These are phyloP conservation scores for Metarhizium robertsii DNA, from an alignment of 2,329 filamentous ascomycete species.

Conservation along the genomic window DNA sequence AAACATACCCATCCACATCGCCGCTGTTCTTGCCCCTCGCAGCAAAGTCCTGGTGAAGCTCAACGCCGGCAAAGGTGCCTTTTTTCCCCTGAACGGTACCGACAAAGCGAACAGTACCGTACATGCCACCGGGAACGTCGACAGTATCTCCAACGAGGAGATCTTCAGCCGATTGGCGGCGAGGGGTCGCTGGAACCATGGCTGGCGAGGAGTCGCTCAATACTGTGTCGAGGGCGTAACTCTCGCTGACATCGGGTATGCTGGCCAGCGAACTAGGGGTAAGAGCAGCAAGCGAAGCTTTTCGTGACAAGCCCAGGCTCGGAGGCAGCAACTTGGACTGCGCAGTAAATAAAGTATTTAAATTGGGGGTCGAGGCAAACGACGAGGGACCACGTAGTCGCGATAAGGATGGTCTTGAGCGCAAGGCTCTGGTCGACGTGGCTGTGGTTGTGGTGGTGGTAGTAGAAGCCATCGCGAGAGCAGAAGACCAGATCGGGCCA, in stretches of 20 bases:
- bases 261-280: conserved; percentile 53
- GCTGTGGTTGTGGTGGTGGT: conserved; percentile 10
- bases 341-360: conserved; percentile 40
- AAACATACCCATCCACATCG: conserved; percentile 79
- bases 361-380: conserved; percentile 50
- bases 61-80: conserved; percentile 85
- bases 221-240: conserved; percentile 50
- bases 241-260: conserved; percentile 58
- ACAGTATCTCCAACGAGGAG: conserved; percentile 74
- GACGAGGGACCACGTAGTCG: conserved; percentile 35
- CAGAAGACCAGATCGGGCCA: conserved; percentile 5
- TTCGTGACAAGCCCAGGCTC: conserved; percentile 52
- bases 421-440: conserved; percentile 10
- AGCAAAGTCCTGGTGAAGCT: conserved; percentile 74
- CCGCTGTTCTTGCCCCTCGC: conserved; percentile 87
- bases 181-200: conserved; percentile 46
- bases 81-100: conserved; percentile 82
- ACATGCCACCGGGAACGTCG: conserved; percentile 89
- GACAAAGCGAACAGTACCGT: conserved; percentile 80
- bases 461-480: conserved; percentile 13
- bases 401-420: conserved; percentile 13
- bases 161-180: conserved; percentile 37
- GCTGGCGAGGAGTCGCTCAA: conserved; percentile 23
- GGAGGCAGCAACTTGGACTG: conserved; percentile 37
- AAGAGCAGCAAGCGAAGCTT: conserved; percentile 62